phyloP scores from a whole-genome alignment of 768 basidiomycete genomes.

The Hirschioporus abietinus region DNA sequence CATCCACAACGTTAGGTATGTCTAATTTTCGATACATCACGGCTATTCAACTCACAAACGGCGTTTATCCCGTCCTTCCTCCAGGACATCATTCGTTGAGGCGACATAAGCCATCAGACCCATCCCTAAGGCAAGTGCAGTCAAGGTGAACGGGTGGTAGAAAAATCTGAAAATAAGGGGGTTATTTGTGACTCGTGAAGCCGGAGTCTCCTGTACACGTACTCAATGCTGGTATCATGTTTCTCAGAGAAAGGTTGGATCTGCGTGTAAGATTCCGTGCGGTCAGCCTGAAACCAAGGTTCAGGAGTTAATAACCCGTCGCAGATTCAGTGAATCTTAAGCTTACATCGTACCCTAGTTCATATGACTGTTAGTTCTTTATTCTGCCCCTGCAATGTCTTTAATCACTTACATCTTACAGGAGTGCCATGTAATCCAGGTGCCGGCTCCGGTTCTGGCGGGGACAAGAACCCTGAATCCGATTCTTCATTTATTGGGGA shows the following conservation, averaged over 20 bases:
- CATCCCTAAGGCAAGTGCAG: constrained; percentile 63
- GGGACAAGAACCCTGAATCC: constrained; percentile 41
- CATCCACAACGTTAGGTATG: constrained; percentile 3
- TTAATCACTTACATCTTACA: constrained; percentile 64
- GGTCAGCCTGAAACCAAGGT: constrained; percentile 54
- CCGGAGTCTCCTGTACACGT: constrained; percentile 22
- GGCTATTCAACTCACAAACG: constrained; percentile 52
- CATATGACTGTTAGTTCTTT: constrained; percentile 12
- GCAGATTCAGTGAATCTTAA: constrained; percentile 12
- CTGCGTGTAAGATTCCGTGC: constrained; percentile 77
- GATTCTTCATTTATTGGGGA: constrained; percentile 55
- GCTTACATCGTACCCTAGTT: constrained; percentile 76
- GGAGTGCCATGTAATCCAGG: constrained; percentile 72
- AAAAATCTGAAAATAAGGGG: constrained; percentile 56
- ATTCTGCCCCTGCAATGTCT: constrained; percentile 1
- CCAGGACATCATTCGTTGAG: constrained; percentile 77
- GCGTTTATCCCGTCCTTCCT: constrained; percentile 77
- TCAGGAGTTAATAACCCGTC: constrained; percentile 6
- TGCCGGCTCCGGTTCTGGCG: constrained; percentile 55
- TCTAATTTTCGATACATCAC: constrained; percentile 1
- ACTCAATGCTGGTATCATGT: constrained; percentile 82
- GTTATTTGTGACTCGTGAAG: constrained; percentile 9
- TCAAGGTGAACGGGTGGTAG: constrained; percentile 78
- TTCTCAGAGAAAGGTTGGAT: constrained; percentile 82
- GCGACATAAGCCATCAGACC: constrained; percentile 74